These are phyloP conservation scores for Pilasporangium apinafurcum DNA, from an alignment of 352 stramenopile genomes.

Conservation along the genomic window DNA sequence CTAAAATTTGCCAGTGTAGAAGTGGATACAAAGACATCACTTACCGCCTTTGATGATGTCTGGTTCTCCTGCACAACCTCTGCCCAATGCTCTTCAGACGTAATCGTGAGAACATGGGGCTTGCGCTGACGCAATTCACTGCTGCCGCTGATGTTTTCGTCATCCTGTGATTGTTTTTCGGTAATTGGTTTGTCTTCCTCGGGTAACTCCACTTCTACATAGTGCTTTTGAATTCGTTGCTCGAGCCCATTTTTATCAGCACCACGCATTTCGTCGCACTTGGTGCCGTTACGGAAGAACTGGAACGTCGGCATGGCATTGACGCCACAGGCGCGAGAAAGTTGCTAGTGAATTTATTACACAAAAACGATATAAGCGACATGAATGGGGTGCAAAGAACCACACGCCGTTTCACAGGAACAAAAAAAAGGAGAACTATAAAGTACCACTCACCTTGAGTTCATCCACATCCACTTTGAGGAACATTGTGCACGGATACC, in stretches of 20 bases:
- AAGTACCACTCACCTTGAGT: constrained; percentile 28
- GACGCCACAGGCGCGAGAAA: constrained; percentile 69
- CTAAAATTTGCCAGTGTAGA: too few relatives aligned
- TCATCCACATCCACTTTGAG: constrained; percentile 89
- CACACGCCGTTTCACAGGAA: neutral
- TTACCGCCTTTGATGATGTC: constrained; percentile 32
- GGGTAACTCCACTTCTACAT: constrained; percentile 68
- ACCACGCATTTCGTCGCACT: constrained; percentile 86
- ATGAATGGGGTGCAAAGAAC: constrained; percentile 3
- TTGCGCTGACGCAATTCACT: constrained; percentile 59
- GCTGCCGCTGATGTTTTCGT: neutral
- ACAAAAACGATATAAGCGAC: too few relatives aligned
- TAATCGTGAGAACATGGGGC: constrained; percentile 32
- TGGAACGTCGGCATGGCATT: constrained; percentile 95
- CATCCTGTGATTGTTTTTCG: constrained; percentile 7
- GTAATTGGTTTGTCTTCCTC: constrained; percentile 45
- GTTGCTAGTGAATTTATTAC: too few relatives aligned
- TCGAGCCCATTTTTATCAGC: constrained; percentile 68
- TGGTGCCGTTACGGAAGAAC: constrained; percentile 88
- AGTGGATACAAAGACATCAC: too few relatives aligned
- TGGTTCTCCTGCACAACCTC: constrained; percentile 39
- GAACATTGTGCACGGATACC: constrained; percentile 81
- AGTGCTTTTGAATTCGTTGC: constrained; percentile 60
- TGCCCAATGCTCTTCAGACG: constrained; percentile 47
- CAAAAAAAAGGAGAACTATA: neutral